A percentile compares a stretch with the other conserved stretches of the same genome.
Evolutionary conservation across 495 filamentous ascomycete genomes (phyloP).

Genomic region (Aspergillus wentii): DNA sequence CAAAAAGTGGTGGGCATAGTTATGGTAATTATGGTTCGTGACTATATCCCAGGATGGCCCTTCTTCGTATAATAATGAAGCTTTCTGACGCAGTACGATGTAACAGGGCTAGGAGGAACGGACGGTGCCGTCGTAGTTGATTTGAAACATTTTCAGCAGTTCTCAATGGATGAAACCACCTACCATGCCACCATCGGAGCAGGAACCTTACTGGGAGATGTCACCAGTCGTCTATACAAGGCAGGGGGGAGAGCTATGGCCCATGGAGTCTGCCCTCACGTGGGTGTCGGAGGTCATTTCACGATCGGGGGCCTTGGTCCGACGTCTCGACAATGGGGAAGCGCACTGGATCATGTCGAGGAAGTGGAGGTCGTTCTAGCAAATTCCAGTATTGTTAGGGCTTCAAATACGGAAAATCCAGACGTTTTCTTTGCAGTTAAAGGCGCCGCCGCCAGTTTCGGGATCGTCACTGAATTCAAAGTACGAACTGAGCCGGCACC

Average conservation of each 20-base stretch:
- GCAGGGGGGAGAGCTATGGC: conserved; percentile 57
- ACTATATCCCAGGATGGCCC: too few species aligned
- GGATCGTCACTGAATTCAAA: conserved; percentile 33
- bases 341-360: conserved; percentile 55
- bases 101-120: conserved; percentile 36
- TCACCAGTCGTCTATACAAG: conserved; percentile 49
- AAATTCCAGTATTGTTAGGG: conserved; percentile 38
- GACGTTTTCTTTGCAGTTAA: conserved; percentile 45
- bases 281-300: conserved; percentile 66
- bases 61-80: background rate
- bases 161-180: conserved; percentile 45
- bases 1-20: conserved; percentile 69
- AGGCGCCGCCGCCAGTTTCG: conserved; percentile 30
- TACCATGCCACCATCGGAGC: conserved; percentile 56
- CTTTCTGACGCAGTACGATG: too few species aligned
- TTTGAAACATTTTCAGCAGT: conserved; percentile 31
- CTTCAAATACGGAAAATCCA: conserved; percentile 20
- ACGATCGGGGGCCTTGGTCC: conserved; percentile 63
- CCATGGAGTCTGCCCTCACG: conserved; percentile 56
- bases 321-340: conserved; percentile 53
- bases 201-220: conserved; percentile 54
- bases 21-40: conserved; percentile 52
- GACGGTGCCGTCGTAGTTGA: conserved; percentile 37
- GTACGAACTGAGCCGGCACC: conserved; percentile 28
- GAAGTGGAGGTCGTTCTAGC: conserved; percentile 55